A percentile compares a stretch with the other conserved stretches of the same genome.
Evolutionary conservation across 352 stramenopile species (phyloP).

Genomic region (Phytopythium ostracodes): DNA sequence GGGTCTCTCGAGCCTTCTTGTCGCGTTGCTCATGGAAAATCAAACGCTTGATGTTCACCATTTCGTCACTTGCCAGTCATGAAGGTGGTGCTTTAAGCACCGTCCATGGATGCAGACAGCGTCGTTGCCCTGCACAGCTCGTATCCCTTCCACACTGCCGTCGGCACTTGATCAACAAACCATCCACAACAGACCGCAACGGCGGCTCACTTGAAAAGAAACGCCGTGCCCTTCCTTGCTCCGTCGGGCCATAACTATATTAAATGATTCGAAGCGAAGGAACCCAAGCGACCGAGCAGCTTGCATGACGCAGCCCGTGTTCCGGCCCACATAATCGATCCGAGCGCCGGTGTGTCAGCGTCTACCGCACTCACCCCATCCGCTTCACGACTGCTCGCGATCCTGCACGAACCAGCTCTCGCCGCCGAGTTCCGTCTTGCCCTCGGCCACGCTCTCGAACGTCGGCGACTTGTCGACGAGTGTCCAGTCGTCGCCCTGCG

Average conservation of each 20-base stretch:
- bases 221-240: not conserved
- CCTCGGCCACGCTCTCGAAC: slow-evolving; percentile 46
- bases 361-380: not conserved
- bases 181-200: not conserved
- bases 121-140: no score
- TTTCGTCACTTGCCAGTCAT: no score
- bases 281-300: no score
- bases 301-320: not conserved
- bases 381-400: slow-evolving; percentile 10
- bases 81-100: no score
- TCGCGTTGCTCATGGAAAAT: not conserved
- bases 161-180: no score
- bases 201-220: no score
- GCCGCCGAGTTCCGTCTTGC: slow-evolving; percentile 36
- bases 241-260: slow-evolving; percentile 1
- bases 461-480: slow-evolving; percentile 78
- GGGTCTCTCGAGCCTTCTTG: no score
- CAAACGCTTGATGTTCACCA: not conserved
- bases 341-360: not conserved
- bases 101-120: no score
- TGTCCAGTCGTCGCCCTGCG: slow-evolving; percentile 66
- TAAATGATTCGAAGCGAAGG: slow-evolving; percentile 1
- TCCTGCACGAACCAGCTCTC: slow-evolving; percentile 59
- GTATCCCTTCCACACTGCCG: no score
- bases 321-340: not conserved